Percentiles rank a stretch among this genome's conserved stretches.
Evolutionary conservation across 345 rosid genomes (phyloP).

Genomic region (Salix exigua): DNA sequence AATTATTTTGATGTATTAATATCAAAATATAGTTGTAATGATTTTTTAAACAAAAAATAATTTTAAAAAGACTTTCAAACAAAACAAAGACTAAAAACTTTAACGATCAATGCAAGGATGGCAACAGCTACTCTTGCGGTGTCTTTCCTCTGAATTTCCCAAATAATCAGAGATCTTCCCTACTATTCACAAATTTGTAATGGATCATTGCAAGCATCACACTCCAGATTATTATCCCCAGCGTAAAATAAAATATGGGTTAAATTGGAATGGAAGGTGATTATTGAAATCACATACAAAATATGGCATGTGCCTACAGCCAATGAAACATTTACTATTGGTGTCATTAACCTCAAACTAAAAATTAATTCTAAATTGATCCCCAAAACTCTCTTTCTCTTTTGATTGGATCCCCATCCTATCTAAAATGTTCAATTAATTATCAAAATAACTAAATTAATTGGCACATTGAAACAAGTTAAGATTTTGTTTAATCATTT

Average conservation of each 20-base stretch:
- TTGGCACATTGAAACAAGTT: background rate
- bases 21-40: no score
- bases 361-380: background rate
- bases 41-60: no score
- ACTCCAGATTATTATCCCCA: background rate
- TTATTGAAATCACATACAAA: background rate
- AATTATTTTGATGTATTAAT: no score
- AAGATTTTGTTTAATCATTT: background rate
- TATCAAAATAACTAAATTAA: no score
- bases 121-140: background rate
- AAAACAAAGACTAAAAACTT: background rate
- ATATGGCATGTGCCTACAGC: background rate
- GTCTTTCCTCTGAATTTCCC: background rate
- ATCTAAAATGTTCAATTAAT: background rate
- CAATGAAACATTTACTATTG: no score
- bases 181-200: background rate
- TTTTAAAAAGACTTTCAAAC: no score
- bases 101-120: background rate
- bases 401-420: background rate
- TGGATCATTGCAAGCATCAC: background rate
- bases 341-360: background rate
- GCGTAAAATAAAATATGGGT: background rate
- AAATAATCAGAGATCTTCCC: background rate
- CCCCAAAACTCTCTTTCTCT: background rate
- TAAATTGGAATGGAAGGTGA: background rate